Percentiles rank a stretch among this genome's conserved stretches.
Evolutionary conservation across 2,329 filamentous ascomycete species (phyloP).

Genomic region (Diplocarpon mali): DNA sequence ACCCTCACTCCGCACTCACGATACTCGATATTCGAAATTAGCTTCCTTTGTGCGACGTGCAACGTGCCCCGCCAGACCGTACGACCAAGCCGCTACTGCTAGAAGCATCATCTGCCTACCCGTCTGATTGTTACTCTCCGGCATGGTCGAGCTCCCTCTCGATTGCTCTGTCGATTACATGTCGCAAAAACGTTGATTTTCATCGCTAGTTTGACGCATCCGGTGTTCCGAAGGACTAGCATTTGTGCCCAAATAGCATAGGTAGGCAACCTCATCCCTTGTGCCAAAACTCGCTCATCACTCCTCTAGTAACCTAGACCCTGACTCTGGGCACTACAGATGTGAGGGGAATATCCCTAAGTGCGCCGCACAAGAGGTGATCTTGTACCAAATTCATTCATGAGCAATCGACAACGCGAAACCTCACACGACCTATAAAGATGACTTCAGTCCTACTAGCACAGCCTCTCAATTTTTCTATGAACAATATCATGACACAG

Average conservation of each 20-base stretch:
- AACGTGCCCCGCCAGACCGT: slow-evolving; percentile 1
- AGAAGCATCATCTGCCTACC: not conserved
- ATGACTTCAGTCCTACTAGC: slow-evolving; percentile 27
- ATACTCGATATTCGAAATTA: slow-evolving; percentile 1
- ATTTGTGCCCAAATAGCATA: slow-evolving; percentile 4
- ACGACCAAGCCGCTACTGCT: not conserved
- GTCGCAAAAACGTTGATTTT: slow-evolving; percentile 4
- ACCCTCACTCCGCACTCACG: not conserved
- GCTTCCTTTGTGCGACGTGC: slow-evolving; percentile 3
- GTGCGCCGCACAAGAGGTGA: slow-evolving; percentile 6
- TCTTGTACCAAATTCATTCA: not conserved
- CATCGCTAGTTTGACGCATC: not conserved
- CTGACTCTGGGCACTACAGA: not conserved
- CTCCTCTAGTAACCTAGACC: not conserved
- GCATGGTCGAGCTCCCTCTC: slow-evolving; percentile 17
- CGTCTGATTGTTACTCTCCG: slow-evolving; percentile 7
- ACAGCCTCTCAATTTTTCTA: slow-evolving; percentile 19
- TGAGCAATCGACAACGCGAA: not conserved
- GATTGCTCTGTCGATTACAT: slow-evolving; percentile 14
- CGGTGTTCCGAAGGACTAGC: not conserved
- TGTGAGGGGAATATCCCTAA: slow-evolving; percentile 1
- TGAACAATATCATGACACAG: slow-evolving; percentile 20
- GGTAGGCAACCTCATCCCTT: not conserved
- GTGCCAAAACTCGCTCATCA: not conserved
- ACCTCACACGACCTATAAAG: slow-evolving; percentile 12